Conservation (phyloP, 2,329 filamentous ascomycete genomes). For the Trichoderma afroharzianum region DNA sequence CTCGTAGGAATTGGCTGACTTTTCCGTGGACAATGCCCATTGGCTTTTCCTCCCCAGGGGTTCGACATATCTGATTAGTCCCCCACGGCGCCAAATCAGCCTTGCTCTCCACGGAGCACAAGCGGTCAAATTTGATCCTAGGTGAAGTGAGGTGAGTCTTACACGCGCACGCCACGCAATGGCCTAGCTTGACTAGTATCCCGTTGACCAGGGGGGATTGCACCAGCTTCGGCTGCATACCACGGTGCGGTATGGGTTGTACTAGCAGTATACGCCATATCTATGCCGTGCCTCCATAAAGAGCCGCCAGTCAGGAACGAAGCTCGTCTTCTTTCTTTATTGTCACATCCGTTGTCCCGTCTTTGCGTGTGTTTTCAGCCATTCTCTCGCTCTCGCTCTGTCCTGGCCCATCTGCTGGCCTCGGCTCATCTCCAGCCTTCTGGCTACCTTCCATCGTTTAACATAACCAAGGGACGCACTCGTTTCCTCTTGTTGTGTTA, state of each 20-base stretch:
- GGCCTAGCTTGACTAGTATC: neutral
- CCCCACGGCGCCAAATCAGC: slow-evolving; percentile 1
- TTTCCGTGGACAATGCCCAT: neutral
- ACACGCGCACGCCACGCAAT: slow-evolving; percentile 5
- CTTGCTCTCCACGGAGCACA: neutral
- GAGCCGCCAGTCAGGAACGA: neutral
- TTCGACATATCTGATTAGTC: neutral
- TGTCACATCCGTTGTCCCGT: neutral
- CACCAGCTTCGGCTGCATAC: neutral
- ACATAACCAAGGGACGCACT: slow-evolving; percentile 1
- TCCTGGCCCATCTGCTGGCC: neutral
- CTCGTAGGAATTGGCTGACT: neutral
- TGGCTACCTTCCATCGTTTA: neutral
- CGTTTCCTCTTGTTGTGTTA: neutral
- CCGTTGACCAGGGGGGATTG: slow-evolving; percentile 5
- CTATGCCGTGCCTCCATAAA: slow-evolving; percentile 2
- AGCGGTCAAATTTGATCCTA: slow-evolving; percentile 8
- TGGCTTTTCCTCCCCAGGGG: neutral
- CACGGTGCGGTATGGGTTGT: neutral
- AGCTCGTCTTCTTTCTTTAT: neutral
- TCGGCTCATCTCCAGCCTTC: neutral
- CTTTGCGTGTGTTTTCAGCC: neutral
- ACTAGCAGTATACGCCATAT: slow-evolving; percentile 4
- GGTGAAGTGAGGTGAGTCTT: slow-evolving; percentile 15
- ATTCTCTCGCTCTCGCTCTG: neutral